A percentile compares a stretch with the other conserved stretches of the same genome.
Evolutionary conservation across 176 grass and related monocot species (phyloP).

Genomic region (Rhynchospora tenuis): DNA sequence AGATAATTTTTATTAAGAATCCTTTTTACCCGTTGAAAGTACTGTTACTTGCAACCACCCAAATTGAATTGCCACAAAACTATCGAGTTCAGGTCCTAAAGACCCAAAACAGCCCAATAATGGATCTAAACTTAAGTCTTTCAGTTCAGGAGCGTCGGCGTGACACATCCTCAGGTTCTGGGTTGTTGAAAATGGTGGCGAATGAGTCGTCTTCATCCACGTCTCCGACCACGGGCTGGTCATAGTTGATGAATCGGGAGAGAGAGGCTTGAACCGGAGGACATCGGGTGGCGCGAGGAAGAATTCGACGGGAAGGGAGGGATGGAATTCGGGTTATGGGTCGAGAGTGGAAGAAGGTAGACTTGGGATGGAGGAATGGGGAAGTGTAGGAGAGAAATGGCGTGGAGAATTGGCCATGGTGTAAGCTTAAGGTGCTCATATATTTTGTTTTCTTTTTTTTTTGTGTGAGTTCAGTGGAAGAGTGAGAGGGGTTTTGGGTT

Average conservation of each 20-base stretch:
- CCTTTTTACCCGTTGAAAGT: too few species aligned
- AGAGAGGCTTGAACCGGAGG: background rate
- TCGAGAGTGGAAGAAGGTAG: background rate
- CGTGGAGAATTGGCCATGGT: background rate
- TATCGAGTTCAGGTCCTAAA: too few species aligned
- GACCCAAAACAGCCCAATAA: too few species aligned
- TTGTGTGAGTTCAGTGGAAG: background rate
- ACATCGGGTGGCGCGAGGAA: background rate
- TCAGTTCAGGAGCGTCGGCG: constrained; percentile 63
- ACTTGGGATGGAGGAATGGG: background rate
- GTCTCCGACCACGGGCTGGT: constrained; percentile 33
- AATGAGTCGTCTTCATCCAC: constrained; percentile 54
- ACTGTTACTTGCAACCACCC: too few species aligned
- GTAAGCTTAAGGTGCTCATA: background rate
- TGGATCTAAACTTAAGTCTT: too few species aligned
- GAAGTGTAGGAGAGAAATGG: background rate
- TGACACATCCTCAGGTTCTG: constrained; percentile 58
- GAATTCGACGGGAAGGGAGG: background rate
- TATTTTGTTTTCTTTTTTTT: background rate
- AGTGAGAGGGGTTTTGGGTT: constrained; percentile 10
- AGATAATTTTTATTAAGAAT: too few species aligned
- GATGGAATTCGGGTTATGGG: background rate
- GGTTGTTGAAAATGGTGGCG: constrained; percentile 25
- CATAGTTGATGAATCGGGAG: constrained; percentile 35
- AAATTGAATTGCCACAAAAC: too few species aligned